Conservation (phyloP, 495 filamentous ascomycete species). For the Daldinia childiae region DNA sequence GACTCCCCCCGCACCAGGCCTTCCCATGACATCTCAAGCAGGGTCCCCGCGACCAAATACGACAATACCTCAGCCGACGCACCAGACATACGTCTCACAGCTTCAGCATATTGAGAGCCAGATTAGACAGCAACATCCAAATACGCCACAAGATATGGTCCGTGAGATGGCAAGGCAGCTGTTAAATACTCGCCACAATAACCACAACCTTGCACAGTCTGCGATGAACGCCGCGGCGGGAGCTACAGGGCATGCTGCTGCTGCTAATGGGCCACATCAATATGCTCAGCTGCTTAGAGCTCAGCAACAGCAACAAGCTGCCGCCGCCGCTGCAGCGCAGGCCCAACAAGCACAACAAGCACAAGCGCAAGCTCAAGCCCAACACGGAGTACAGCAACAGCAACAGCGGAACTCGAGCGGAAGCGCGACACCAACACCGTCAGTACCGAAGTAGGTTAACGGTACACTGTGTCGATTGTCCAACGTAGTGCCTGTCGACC, state of each 20-base stretch:
- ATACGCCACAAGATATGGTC: constrained; percentile 51
- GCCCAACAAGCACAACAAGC: constrained; percentile 20
- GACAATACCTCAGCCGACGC: constrained; percentile 45
- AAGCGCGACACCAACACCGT: constrained; percentile 54
- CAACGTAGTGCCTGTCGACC: too few species aligned
- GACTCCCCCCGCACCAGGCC: constrained; percentile 49
- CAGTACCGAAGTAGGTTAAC: constrained; percentile 31
- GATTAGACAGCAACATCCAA: constrained; percentile 43
- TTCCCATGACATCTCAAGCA: constrained; percentile 51
- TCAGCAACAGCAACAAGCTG: constrained; percentile 64
- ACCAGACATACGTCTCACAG: constrained; percentile 53
- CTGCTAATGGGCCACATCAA: constrained; percentile 65
- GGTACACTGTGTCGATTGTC: neutral
- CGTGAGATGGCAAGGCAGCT: constrained; percentile 43
- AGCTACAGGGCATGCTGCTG: constrained; percentile 46
- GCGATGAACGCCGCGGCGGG: constrained; percentile 77
- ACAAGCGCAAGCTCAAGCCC: constrained; percentile 30
- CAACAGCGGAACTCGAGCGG: constrained; percentile 57
- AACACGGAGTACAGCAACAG: constrained; percentile 39
- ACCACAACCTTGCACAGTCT: constrained; percentile 59
- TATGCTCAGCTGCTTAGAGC: constrained; percentile 79
- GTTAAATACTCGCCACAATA: constrained; percentile 41
- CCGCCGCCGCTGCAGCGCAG: constrained; percentile 41
- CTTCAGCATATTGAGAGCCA: constrained; percentile 53
- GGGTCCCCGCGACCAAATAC: constrained; percentile 50